These are phyloP conservation scores for Serendipita indica DNA, from an alignment of 768 basidiomycete genomes.

Conservation along the genomic window DNA sequence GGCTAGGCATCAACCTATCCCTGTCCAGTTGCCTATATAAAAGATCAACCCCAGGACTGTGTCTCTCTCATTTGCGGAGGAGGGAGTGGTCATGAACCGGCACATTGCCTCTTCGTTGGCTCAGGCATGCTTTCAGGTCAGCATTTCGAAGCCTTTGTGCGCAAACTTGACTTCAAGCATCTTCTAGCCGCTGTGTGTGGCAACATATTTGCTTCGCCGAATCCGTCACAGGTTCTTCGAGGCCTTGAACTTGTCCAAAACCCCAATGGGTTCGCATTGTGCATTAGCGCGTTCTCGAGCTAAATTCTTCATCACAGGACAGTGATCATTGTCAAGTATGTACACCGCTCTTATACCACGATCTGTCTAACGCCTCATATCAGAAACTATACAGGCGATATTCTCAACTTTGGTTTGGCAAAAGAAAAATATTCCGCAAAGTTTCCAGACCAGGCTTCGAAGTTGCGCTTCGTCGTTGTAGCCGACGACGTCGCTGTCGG, in stretches of 20 bases:
- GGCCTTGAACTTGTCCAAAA: slow-evolving; percentile 65
- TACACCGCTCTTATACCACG: background rate
- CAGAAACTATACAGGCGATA: slow-evolving; percentile 54
- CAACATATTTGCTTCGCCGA: slow-evolving; percentile 82
- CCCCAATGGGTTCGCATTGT: slow-evolving; percentile 43
- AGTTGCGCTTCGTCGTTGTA: slow-evolving; percentile 64
- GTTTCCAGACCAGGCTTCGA: slow-evolving; percentile 50
- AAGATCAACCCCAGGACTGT: slow-evolving; percentile 41
- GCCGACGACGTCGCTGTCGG: slow-evolving; percentile 87
- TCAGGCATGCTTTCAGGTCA: slow-evolving; percentile 64
- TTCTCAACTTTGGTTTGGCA: slow-evolving; percentile 83
- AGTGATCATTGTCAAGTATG: slow-evolving; percentile 69
- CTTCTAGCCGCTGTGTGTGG: slow-evolving; percentile 63
- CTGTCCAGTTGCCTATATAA: slow-evolving; percentile 43
- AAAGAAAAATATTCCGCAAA: slow-evolving; percentile 66
- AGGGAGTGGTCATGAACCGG: slow-evolving; percentile 82
- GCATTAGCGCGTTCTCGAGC: background rate
- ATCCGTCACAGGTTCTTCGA: slow-evolving; percentile 64
- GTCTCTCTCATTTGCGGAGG: slow-evolving; percentile 74
- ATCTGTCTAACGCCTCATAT: background rate
- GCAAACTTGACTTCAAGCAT: background rate
- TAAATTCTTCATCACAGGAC: slow-evolving; percentile 35
- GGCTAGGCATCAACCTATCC: background rate
- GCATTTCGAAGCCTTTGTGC: background rate
- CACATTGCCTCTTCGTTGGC: slow-evolving; percentile 45